These are phyloP conservation scores for Chloropicon primus DNA, from an alignment of 139 green algal genomes.

Conservation along the genomic window DNA sequence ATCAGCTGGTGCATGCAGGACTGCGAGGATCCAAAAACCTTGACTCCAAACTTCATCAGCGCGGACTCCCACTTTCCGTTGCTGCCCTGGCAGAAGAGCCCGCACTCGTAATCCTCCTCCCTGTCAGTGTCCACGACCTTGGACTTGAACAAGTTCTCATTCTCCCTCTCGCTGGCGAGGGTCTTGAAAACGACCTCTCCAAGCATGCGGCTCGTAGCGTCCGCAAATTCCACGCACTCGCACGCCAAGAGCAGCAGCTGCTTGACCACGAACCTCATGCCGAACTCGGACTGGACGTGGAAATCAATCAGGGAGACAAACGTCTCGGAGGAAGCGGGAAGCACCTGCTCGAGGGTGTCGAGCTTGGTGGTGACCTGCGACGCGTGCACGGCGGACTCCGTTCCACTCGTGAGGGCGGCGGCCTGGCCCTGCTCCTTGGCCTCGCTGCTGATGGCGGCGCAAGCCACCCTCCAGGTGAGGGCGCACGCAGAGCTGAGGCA, in stretches of 20 bases:
- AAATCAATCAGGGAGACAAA: not conserved
- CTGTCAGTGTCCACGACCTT: not conserved
- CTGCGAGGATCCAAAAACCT: not conserved
- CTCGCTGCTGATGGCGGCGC: conserved; percentile 17
- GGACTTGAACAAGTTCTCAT: not conserved
- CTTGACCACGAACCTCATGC: not conserved
- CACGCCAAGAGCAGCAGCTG: not conserved
- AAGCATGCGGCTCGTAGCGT: not conserved
- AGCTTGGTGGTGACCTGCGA: conserved; percentile 5
- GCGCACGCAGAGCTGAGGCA: conserved; percentile 16
- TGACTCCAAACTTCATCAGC: not conserved
- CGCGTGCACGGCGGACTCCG: conserved; percentile 17
- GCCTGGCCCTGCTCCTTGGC: conserved; percentile 19
- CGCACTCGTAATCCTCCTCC: not conserved
- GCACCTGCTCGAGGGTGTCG: not conserved
- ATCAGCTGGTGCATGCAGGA: not conserved
- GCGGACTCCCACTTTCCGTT: not conserved
- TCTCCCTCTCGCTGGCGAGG: not conserved
- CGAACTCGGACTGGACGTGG: not conserved
- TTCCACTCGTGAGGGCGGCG: conserved; percentile 24
- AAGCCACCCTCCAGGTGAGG: conserved; percentile 32
- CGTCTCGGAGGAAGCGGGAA: not conserved
- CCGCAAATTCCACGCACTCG: not conserved
- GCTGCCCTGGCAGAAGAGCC: not conserved
- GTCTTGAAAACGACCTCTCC: not conserved